Base-by-base conservation (phyloP, 2,329 filamentous ascomycete genomes). In the Colletotrichum godetiae region DNA sequence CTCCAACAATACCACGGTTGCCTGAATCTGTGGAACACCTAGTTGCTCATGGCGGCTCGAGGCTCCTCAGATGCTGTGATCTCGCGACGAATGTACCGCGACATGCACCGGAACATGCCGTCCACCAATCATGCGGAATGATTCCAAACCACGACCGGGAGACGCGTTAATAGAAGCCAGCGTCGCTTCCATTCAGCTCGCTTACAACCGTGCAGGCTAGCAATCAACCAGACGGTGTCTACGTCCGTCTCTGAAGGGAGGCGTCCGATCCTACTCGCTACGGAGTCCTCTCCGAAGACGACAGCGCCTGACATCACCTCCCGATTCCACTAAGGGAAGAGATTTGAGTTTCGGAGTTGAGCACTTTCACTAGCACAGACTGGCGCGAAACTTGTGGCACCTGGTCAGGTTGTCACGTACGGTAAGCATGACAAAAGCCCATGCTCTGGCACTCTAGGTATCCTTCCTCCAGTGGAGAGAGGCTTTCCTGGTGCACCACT, bases 401-500 rank as follows among this genome's bases (percentile, higher is more conserved):
- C 24, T 15, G 13, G 15, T 31, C 24, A 42, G 49, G 42, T 64
- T 15, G 19, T 31, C 24, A 42, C 49, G 33, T 64, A 22, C 53
- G 22, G 59, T 69, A 63, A 70, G 70, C 70, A 59, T 59, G 59
- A 69, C 70, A 69, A 73, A 60, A 60, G 29, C 42, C 22, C 42
- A 49, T 49, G 19, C 42, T 22, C 42, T 19, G 8, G 7, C 8
- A 19, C 42, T 49, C 10, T 19, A 15, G 19, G 6, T 29, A 29
- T 13, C 37, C 37, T 42, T 42, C 6, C 3, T 58, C 35, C 24
- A 37, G 27, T 33, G 49, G 46, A 62, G 29, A 19, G 37, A 68
- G 29, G 56, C n/a, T 52, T 68, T 55, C 53, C 19, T 22, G 11
- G 29, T 46, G 42, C 27, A 29, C 22, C 37, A 7, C 12, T 12